These are phyloP conservation scores for Lactarius akahatsu DNA, from an alignment of 768 basidiomycete species.

Conservation along the genomic window DNA sequence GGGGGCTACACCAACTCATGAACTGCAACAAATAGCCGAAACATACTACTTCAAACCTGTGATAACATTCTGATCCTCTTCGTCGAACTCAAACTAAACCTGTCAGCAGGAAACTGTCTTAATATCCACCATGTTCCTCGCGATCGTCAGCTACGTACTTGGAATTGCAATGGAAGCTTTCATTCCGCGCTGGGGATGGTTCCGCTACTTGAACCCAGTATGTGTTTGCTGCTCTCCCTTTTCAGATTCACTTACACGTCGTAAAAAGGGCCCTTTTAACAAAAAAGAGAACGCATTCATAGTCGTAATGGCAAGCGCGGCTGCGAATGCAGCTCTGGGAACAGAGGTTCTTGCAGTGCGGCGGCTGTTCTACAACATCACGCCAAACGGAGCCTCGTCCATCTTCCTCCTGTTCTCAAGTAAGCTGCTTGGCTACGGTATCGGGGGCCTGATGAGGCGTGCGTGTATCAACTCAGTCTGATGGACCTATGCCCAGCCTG, in stretches of 20 bases:
- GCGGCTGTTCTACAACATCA: constrained; percentile 45
- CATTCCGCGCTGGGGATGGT: constrained; percentile 46
- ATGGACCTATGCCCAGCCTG: background rate
- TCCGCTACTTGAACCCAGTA: constrained; percentile 55
- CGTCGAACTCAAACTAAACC: background rate
- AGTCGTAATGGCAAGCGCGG: constrained; percentile 56
- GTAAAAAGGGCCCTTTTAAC: constrained; percentile 51
- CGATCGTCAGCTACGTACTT: constrained; percentile 50
- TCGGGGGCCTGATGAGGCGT: constrained; percentile 55
- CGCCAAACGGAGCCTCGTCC: constrained; percentile 45
- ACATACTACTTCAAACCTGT: constrained; percentile 65
- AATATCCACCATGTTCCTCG: constrained; percentile 55
- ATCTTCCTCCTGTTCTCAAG: constrained; percentile 44
- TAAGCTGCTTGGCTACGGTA: constrained; percentile 49
- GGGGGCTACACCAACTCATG: constrained; percentile 39
- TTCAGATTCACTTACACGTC: constrained; percentile 5
- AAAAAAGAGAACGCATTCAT: constrained; percentile 61
- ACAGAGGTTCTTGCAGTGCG: constrained; percentile 57
- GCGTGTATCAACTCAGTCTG: constrained; percentile 25
- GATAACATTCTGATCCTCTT: background rate
- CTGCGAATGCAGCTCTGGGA: constrained; percentile 52
- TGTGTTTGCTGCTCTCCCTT: constrained; percentile 25
- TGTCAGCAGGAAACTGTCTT: constrained; percentile 46
- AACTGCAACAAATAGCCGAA: constrained; percentile 51
- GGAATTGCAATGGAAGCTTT: constrained; percentile 48